Percentiles rank a stretch among this genome's conserved stretches.
These are phyloP conservation scores for Ilyonectria destructans DNA, from an alignment of 2,329 filamentous ascomycete genomes.

Conservation along the genomic window DNA sequence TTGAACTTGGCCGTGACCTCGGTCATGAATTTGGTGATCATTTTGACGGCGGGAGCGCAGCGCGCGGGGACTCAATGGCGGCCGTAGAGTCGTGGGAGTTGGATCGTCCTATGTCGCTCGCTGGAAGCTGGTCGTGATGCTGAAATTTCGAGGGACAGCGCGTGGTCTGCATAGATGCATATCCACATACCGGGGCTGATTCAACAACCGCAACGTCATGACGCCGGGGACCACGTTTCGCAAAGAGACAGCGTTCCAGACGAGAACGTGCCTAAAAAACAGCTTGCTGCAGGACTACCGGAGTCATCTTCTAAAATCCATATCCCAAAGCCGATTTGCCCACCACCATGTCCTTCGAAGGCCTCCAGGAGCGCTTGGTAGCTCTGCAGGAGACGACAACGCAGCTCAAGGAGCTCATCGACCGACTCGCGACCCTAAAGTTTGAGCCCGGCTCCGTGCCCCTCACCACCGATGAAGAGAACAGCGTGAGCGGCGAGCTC, in stretches of 20 bases:
- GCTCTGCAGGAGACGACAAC: conserved; percentile 74
- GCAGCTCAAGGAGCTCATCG: conserved; percentile 73
- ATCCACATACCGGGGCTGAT: conserved; percentile 40
- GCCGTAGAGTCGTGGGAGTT: conserved; percentile 15
- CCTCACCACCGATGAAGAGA: conserved; percentile 64
- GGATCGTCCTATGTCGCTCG: conserved; percentile 30
- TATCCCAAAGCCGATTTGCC: neutral
- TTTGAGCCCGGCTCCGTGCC: conserved; percentile 74
- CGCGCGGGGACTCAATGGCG: conserved; percentile 30
- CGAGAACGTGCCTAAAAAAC: conserved; percentile 22
- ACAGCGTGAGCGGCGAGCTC: conserved; percentile 78
- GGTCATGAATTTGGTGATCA: conserved; percentile 91
- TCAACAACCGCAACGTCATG: conserved; percentile 46
- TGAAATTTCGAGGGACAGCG: conserved; percentile 45
- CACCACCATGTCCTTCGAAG: conserved; percentile 68
- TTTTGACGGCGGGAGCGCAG: conserved; percentile 58
- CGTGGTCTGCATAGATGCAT: conserved; percentile 44
- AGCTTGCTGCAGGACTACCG: conserved; percentile 6
- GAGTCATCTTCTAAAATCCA: neutral
- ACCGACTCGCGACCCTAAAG: conserved; percentile 71
- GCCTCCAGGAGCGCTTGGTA: conserved; percentile 73
- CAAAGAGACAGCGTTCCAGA: conserved; percentile 3
- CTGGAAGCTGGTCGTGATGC: conserved; percentile 32
- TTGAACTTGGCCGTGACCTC: conserved; percentile 91
- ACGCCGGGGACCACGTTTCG: conserved; percentile 47